These are phyloP conservation scores for Gardenia jasminoides DNA, from an alignment of 257 asterid genomes.

Conservation along the genomic window DNA sequence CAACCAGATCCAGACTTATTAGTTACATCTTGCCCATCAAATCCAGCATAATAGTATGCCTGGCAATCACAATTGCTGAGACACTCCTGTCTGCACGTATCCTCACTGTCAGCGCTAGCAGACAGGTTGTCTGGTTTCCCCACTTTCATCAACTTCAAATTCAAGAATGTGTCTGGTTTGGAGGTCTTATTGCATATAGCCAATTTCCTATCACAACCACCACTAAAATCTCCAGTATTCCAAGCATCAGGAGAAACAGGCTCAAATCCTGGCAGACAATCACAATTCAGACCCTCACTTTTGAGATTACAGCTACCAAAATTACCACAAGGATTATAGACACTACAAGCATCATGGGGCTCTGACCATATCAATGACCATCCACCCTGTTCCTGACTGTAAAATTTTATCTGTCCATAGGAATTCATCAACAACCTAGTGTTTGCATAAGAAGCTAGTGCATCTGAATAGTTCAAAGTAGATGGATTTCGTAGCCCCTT, in stretches of 20 bases:
- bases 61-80: constrained; percentile 19
- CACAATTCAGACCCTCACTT: constrained; percentile 3
- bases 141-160: constrained; percentile 1
- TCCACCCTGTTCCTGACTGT: background rate
- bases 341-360: constrained; percentile 24
- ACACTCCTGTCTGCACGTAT: constrained; percentile 28
- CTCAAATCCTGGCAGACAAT: constrained; percentile 35
- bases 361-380: constrained; percentile 26
- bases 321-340: constrained; percentile 29
- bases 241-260: constrained; percentile 6
- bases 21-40: background rate
- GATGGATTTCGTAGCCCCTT: background rate
- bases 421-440: constrained; percentile 33
- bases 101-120: background rate
- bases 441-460: background rate
- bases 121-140: background rate
- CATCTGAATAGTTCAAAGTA: background rate
- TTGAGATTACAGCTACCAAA: constrained; percentile 23
- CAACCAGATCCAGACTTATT: constrained; percentile 7
- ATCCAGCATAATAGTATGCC: constrained; percentile 19
- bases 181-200: constrained; percentile 9
- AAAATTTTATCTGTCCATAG: constrained; percentile 34
- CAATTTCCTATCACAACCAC: constrained; percentile 21
- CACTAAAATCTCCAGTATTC: background rate
- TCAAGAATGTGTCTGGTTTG: constrained; percentile 9